Percentiles rank a stretch among this genome's conserved stretches.
These are phyloP conservation scores for Aspergillus tubingensis DNA, from an alignment of 2,329 filamentous ascomycete species.

Conservation along the genomic window DNA sequence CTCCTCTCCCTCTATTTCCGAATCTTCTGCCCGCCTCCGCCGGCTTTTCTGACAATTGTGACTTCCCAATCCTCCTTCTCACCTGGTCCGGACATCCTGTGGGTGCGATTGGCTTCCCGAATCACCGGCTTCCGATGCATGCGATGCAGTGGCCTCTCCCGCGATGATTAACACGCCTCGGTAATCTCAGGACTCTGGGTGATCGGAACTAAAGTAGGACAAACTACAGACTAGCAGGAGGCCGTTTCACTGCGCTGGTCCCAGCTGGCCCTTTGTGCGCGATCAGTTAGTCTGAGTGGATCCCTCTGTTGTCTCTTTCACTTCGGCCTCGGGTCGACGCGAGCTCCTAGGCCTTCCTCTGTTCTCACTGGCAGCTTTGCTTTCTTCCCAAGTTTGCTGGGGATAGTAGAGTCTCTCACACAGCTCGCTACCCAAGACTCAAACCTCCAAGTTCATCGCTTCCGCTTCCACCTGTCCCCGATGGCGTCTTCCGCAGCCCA, in stretches of 20 bases:
- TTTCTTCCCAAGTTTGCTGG: not conserved
- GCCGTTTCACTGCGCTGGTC: not conserved
- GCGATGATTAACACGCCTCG: conserved; percentile 18
- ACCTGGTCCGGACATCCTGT: not conserved
- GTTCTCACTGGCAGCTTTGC: not conserved
- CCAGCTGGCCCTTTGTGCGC: not conserved
- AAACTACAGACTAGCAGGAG: not conserved
- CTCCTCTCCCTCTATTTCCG: not conserved
- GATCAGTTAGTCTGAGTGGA: not conserved
- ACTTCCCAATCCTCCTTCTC: not conserved
- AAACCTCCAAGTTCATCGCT: not conserved
- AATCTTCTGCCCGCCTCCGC: not conserved
- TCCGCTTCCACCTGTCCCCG: not conserved
- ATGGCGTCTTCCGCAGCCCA: conserved; percentile 35
- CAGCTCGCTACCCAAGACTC: no score
- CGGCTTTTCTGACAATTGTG: no score
- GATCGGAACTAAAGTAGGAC: not conserved
- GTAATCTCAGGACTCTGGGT: conserved; percentile 2
- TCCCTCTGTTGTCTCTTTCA: not conserved
- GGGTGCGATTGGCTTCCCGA: conserved; percentile 12
- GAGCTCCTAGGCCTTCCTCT: not conserved
- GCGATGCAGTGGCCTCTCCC: conserved; percentile 19
- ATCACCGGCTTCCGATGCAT: conserved; percentile 19
- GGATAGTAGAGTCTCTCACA: no score
- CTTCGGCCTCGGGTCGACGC: not conserved